These are phyloP conservation scores for Cytospora paraplurivora DNA, from an alignment of 2,329 filamentous ascomycete genomes.

Conservation along the genomic window DNA sequence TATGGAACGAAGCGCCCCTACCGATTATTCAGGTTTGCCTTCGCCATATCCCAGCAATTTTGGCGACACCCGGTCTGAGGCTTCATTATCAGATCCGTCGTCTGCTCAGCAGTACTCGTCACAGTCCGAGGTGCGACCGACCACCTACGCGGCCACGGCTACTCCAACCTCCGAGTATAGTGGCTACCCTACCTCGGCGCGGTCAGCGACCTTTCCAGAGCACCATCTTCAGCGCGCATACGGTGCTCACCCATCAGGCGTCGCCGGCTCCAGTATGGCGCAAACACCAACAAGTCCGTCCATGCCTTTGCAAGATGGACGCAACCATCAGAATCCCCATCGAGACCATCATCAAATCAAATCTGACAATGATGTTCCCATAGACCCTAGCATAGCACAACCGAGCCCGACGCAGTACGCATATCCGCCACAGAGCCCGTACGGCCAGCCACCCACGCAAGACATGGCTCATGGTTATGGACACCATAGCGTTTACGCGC, in stretches of 20 bases:
- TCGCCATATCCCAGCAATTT: constrained; percentile 68
- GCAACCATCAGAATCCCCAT: constrained; percentile 70
- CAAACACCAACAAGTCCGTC: constrained; percentile 98
- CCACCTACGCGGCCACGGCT: constrained; percentile 72
- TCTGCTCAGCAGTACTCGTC: constrained; percentile 89
- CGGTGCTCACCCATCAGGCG: constrained; percentile 66
- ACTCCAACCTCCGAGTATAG: constrained; percentile 90
- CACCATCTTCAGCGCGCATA: constrained; percentile 79
- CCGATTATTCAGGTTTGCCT: constrained; percentile 81
- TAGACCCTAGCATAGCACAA: constrained; percentile 97
- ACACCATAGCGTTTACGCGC: constrained; percentile 64
- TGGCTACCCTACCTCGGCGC: constrained; percentile 72
- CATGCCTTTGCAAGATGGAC: constrained; percentile 79
- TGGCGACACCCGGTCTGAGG: constrained; percentile 79
- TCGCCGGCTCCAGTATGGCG: constrained; percentile 86
- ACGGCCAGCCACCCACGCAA: constrained; percentile 71
- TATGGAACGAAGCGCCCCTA: constrained; percentile 65
- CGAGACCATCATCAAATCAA: constrained; percentile 70
- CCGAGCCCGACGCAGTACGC: constrained; percentile 71
- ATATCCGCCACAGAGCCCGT: constrained; percentile 57
- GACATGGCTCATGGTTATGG: constrained; percentile 82
- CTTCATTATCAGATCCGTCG: constrained; percentile 75
- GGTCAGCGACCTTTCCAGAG: constrained; percentile 83
- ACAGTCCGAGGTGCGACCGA: constrained; percentile 75
- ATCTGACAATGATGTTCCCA: constrained; percentile 96